phyloP scores from a whole-genome alignment of 2,329 filamentous ascomycete species.

The Lomentospora prolificans region DNA sequence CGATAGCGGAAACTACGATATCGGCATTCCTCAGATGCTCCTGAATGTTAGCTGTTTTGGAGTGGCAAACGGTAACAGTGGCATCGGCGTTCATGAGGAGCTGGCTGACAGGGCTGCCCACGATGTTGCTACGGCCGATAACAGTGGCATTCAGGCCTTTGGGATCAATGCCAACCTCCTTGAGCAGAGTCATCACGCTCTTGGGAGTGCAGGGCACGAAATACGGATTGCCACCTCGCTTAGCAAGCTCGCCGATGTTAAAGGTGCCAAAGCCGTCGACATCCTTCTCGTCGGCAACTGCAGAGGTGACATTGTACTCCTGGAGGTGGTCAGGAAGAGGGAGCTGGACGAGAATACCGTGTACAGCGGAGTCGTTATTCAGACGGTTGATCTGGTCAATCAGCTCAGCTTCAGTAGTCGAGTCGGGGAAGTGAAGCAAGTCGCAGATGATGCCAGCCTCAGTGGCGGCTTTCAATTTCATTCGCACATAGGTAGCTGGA shows the following conservation, averaged over 20 bases:
- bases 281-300: slow-evolving; percentile 89
- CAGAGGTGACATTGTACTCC: slow-evolving; percentile 82
- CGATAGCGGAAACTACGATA: slow-evolving; percentile 86
- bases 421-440: slow-evolving; percentile 71
- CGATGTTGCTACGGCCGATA: slow-evolving; percentile 90
- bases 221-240: slow-evolving; percentile 78
- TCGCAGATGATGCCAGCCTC: slow-evolving; percentile 90
- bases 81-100: slow-evolving; percentile 91
- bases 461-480: slow-evolving; percentile 95
- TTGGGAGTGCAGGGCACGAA: slow-evolving; percentile 96
- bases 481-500: slow-evolving; percentile 91
- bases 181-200: slow-evolving; percentile 86
- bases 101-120: slow-evolving; percentile 93
- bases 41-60: slow-evolving; percentile 65
- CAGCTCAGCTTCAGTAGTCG: slow-evolving; percentile 75
- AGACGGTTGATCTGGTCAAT: slow-evolving; percentile 69
- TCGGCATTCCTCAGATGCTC: slow-evolving; percentile 75
- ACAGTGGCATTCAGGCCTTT: slow-evolving; percentile 91
- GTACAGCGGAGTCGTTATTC: slow-evolving; percentile 78
- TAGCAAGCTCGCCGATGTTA: slow-evolving; percentile 95
- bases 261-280: slow-evolving; percentile 91
- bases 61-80: slow-evolving; percentile 94
- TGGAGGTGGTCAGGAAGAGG: slow-evolving; percentile 83
- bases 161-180: slow-evolving; percentile 73
- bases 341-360: slow-evolving; percentile 90